These are phyloP conservation scores for Chaetomium sp. DNA, from an alignment of 2,329 filamentous ascomycete species.

Conservation along the genomic window DNA sequence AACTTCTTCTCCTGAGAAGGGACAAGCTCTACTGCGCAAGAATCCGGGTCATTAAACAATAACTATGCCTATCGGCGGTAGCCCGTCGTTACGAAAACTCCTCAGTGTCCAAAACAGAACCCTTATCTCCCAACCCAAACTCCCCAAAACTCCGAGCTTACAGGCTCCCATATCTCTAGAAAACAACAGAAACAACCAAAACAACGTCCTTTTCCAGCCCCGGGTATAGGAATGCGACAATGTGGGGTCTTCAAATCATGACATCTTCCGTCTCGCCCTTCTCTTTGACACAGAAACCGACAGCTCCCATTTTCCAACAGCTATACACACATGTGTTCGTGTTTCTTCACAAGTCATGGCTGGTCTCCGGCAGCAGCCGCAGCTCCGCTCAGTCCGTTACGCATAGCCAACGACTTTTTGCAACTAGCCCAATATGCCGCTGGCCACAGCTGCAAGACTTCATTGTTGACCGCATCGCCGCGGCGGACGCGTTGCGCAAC, in stretches of 20 bases:
- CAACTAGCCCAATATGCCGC: conserved; percentile 53
- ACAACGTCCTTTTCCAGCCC: conserved; percentile 7
- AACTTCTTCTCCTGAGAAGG: too few relatives aligned
- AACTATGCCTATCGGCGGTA: neutral
- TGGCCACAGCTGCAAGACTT: conserved; percentile 59
- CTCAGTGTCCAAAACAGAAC: conserved; percentile 1
- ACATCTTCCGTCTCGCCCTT: neutral
- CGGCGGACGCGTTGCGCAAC: conserved; percentile 51
- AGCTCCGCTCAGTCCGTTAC: neutral
- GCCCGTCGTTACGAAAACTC: neutral
- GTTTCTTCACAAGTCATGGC: neutral
- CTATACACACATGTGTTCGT: neutral
- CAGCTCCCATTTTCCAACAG: neutral
- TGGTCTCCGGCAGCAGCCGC: neutral
- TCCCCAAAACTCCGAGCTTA: conserved; percentile 5
- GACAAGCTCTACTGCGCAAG: neutral
- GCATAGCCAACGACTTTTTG: conserved; percentile 10
- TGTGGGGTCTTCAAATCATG: conserved; percentile 18
- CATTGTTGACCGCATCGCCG: conserved; percentile 49
- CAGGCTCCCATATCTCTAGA: neutral
- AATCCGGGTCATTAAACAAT: conserved; percentile 1
- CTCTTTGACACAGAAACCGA: neutral
- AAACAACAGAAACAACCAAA: neutral
- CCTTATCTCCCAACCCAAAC: neutral
- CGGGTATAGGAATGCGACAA: conserved; percentile 20